Evolutionary conservation across 495 filamentous ascomycete genomes (phyloP), one percentile per base, ranked within the genome.

Genomic region (Xylaria curta): DNA sequence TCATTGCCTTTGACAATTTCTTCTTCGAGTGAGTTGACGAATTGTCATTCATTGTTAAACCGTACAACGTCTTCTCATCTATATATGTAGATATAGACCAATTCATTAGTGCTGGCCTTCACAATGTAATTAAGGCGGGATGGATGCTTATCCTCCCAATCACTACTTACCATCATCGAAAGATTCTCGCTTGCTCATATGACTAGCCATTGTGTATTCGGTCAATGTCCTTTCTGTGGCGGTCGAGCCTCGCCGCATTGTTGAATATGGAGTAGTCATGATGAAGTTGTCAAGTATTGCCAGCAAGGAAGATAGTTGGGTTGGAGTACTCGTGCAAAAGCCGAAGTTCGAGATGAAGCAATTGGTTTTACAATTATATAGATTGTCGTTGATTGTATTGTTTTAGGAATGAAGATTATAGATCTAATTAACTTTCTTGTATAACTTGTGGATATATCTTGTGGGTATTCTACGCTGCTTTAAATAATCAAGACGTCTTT

Each of bases 101-200:
- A n/a, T 4, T 53, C 40, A 47, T 70, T 36, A 70, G 58, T n/a
- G 13, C 38, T 44, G 15, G 9, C 2, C 4, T 69, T 51, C 17
- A 64, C 12, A 7, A 24, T 33, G 53, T 2, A 17, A 38, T 15
- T 33, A 19, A 24, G 5, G 31, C n/a, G 6, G 6, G 31, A 46
- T 44, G 53, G 17, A 8, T 33, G 13, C 10, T 3, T 21, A 12
- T n/a, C 28, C n/a, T 56, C 12, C 8, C 5, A 26, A 13, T 21
- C 15, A 26, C 9, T 54, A 70, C 68, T 31, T 26, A 70, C 68
- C 68, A 46, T 70, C 68, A n/a, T 70, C 68, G n/a, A 70, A 38
- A 19, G 49, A 24, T 31, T 54, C 21, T 17, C 36, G 26, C 58
- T 54, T 53, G 33, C 13, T 19, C 44, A 17, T 21, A 40, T 51